A percentile compares a stretch with the other conserved stretches of the same genome.
Evolutionary conservation across 345 rosid species (phyloP).

Genomic region (Microcos paniculata): DNA sequence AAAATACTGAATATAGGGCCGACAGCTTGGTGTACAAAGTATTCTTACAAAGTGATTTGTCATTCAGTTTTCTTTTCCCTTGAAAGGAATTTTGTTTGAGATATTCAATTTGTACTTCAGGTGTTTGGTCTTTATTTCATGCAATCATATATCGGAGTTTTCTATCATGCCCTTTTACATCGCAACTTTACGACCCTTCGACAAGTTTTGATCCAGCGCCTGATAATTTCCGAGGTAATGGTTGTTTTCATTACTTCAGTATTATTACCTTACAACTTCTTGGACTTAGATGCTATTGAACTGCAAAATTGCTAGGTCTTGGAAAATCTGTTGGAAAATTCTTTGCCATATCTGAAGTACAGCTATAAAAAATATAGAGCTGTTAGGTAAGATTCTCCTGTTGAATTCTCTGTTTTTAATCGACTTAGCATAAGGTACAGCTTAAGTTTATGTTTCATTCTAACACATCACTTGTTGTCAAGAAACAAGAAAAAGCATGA

Average conservation of each 20-base stretch:
- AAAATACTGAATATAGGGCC: conserved; percentile 67
- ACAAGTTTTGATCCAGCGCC: conserved; percentile 74
- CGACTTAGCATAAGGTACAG: not conserved
- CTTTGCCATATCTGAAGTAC: conserved; percentile 79
- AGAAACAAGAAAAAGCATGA: conserved; percentile 67
- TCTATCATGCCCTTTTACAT: conserved; percentile 90
- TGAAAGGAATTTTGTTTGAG: conserved; percentile 7
- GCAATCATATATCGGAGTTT: conserved; percentile 93
- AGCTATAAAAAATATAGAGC: conserved; percentile 68
- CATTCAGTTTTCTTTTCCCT: conserved; percentile 12
- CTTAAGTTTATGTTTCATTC: not conserved
- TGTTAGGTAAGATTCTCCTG: conserved; percentile 47
- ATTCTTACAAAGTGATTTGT: conserved; percentile 20
- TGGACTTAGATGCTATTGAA: conserved; percentile 9
- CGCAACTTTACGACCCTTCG: conserved; percentile 84
- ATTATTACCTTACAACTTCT: not conserved
- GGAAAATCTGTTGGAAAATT: conserved; percentile 74
- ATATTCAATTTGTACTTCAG: conserved; percentile 44
- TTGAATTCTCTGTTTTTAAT: not conserved
- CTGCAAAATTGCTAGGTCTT: conserved; percentile 48
- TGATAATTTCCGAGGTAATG: conserved; percentile 66
- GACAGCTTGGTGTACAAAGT: conserved; percentile 95
- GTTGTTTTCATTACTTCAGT: conserved; percentile 12
- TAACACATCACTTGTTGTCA: conserved; percentile 12
- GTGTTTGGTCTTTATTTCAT: conserved; percentile 93